These are phyloP conservation scores for Ophiostoma ips DNA, from an alignment of 2,329 filamentous ascomycete genomes.

Conservation along the genomic window DNA sequence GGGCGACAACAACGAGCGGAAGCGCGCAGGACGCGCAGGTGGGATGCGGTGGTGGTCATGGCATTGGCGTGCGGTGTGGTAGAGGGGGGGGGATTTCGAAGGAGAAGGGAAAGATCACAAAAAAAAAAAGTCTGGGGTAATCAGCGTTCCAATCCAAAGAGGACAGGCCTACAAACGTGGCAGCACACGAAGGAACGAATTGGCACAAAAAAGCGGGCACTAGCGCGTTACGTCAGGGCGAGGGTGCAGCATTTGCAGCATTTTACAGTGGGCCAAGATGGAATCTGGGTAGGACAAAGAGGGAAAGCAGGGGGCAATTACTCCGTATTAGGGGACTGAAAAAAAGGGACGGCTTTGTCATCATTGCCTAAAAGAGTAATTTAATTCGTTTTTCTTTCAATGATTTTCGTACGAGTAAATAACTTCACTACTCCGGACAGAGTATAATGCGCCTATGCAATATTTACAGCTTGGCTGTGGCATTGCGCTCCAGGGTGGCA, in stretches of 20 bases:
- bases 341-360: too few relatives aligned
- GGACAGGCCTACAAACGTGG: too few relatives aligned
- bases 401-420: too few relatives aligned
- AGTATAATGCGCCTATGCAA: too few relatives aligned
- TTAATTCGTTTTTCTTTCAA: too few relatives aligned
- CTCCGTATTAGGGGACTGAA: too few relatives aligned
- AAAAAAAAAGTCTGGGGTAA: neutral
- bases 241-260: too few relatives aligned
- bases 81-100: neutral
- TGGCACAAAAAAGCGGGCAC: neutral
- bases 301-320: too few relatives aligned
- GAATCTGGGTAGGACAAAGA: too few relatives aligned
- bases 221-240: slow-evolving; percentile 4
- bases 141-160: neutral
- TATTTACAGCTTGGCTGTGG: neutral
- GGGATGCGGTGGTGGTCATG: neutral
- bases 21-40: neutral
- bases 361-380: too few relatives aligned
- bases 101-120: neutral
- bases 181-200: neutral
- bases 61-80: neutral
- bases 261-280: neutral
- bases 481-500: neutral
- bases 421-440: too few relatives aligned
- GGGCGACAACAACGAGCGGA: neutral